phyloP scores from a whole-genome alignment of 176 grass and related monocot genomes.

The Rhynchospora breviuscula region DNA sequence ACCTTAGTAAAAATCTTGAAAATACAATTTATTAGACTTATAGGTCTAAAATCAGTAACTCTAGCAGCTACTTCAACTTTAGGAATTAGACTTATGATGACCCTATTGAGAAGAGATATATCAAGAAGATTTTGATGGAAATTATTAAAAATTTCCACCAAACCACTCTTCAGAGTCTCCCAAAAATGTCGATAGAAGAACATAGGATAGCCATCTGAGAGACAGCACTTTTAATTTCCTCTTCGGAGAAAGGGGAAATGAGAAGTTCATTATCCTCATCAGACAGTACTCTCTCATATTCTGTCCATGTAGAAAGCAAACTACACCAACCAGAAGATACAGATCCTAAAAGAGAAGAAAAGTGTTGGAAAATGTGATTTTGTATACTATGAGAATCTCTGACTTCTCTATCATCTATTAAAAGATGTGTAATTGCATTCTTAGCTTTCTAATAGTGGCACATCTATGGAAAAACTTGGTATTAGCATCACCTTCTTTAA shows the following conservation, averaged over 20 bases:
- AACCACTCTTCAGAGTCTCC: neutral
- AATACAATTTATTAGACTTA: neutral
- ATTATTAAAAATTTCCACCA: neutral
- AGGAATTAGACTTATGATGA: neutral
- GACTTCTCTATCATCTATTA: no score
- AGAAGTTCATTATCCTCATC: neutral
- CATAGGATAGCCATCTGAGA: neutral
- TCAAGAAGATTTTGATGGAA: neutral
- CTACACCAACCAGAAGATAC: no score
- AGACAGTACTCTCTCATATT: no score
- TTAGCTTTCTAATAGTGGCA: no score
- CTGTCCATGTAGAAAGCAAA: no score
- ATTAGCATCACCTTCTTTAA: no score
- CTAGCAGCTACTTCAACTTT: neutral
- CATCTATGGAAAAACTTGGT: no score
- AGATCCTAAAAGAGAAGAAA: no score
- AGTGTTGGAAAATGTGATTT: no score
- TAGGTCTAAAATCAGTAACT: neutral
- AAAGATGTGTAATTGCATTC: no score
- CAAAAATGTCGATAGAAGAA: neutral
- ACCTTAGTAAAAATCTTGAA: no score
- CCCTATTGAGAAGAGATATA: neutral
- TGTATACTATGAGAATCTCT: no score
- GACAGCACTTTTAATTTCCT: neutral
- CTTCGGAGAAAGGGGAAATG: neutral